These are phyloP conservation scores for Cyclotella choctawhatcheeana DNA, from an alignment of 108 stramenopile species.

Conservation along the genomic window DNA sequence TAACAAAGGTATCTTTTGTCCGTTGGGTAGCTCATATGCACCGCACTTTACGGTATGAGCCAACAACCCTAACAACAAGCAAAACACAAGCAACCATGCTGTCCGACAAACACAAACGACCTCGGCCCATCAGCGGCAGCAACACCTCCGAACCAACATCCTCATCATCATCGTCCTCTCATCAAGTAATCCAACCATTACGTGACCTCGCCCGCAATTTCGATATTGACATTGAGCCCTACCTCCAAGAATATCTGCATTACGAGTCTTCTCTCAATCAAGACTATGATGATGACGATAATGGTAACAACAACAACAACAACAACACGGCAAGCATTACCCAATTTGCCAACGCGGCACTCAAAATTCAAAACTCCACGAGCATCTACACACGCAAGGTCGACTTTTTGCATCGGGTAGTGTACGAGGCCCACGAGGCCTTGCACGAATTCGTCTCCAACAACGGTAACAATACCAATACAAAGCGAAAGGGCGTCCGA, in stretches of 20 bases:
- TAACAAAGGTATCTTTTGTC: too few species aligned
- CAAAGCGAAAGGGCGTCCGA: too few species aligned
- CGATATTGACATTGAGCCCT: conserved; percentile 95
- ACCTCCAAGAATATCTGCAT: conserved; percentile 64
- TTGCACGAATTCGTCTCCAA: conserved; percentile 65
- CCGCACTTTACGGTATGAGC: too few species aligned
- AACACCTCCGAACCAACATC: too few species aligned
- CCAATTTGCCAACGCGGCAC: conserved; percentile 96
- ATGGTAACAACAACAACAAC: conserved; percentile 44
- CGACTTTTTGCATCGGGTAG: conserved; percentile 92
- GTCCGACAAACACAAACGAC: conserved; percentile 8
- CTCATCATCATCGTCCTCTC: not conserved
- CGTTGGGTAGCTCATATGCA: too few species aligned
- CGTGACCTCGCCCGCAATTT: conserved; percentile 94
- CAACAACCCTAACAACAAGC: too few species aligned
- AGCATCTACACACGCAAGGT: conserved; percentile 94
- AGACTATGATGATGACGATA: too few species aligned
- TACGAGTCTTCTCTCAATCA: conserved; percentile 3
- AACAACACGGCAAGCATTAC: too few species aligned
- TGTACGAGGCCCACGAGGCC: conserved; percentile 79
- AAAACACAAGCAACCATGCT: not conserved
- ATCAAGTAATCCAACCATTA: conserved; percentile 77
- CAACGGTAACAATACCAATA: conserved; percentile 27
- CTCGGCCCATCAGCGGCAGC: not conserved
- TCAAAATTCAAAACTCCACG: conserved; percentile 91